Evolutionary conservation across 192 early-diverging fungal genomes (phyloP).

Genomic region (Podila minutissima): DNA sequence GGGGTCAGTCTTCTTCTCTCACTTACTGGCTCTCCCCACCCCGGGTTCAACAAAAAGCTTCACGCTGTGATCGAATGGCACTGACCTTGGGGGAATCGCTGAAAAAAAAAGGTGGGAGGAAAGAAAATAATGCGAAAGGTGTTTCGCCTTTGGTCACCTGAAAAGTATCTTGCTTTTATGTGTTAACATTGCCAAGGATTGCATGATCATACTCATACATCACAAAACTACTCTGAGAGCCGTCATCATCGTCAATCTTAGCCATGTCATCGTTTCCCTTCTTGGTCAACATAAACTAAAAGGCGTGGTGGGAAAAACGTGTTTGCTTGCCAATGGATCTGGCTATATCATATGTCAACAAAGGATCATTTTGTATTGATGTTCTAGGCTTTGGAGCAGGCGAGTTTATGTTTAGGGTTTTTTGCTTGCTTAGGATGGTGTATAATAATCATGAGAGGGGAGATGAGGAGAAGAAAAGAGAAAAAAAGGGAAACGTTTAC

Average conservation of each 20-base stretch:
- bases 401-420: constrained; percentile 1
- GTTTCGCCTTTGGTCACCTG: too few relatives aligned
- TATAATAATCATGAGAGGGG: constrained; percentile 5
- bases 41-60: background rate
- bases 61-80: background rate
- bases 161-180: too few relatives aligned
- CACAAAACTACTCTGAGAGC: background rate
- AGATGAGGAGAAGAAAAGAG: constrained; percentile 5
- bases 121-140: background rate
- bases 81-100: background rate
- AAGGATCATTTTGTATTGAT: too few relatives aligned
- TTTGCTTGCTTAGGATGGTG: background rate
- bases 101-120: background rate
- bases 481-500: constrained; percentile 17
- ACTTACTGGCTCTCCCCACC: background rate
- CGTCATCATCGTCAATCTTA: background rate
- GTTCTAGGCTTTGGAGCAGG: background rate
- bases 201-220: background rate
- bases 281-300: background rate
- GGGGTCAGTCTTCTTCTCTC: background rate
- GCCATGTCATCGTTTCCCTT: background rate
- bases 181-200: too few relatives aligned
- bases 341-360: too few relatives aligned
- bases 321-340: too few relatives aligned
- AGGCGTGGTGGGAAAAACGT: background rate